Conservation (phyloP, 2,329 filamentous ascomycete species). For the Alternaria rosae region DNA sequence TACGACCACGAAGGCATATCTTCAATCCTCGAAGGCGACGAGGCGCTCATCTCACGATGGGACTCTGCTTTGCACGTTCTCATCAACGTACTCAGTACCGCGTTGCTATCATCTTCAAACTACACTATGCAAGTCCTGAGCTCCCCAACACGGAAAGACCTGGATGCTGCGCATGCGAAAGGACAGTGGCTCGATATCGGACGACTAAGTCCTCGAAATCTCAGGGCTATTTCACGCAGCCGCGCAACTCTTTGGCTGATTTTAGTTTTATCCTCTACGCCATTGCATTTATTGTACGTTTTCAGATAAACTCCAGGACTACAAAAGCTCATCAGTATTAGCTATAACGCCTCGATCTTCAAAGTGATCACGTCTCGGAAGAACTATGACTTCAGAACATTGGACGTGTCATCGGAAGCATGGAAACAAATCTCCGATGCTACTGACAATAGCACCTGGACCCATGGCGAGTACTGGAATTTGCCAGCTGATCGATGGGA, state of each 20-base stretch:
- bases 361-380: conserved; percentile 20
- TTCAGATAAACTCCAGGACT: too few species aligned
- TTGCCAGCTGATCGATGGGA: too few species aligned
- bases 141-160: conserved; percentile 30
- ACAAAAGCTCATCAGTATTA: not conserved
- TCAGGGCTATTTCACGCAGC: conserved; percentile 19
- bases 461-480: too few species aligned
- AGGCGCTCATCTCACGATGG: conserved; percentile 4
- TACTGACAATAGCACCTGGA: not conserved
- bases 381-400: too few species aligned
- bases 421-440: not conserved
- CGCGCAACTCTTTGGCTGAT: conserved; percentile 14
- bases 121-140: conserved; percentile 38
- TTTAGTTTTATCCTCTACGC: conserved; percentile 40
- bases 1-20: conserved; percentile 3
- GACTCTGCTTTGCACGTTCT: conserved; percentile 52
- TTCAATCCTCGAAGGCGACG: not conserved
- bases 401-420: not conserved
- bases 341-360: conserved; percentile 31
- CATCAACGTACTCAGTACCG: conserved; percentile 56
- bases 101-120: conserved; percentile 29
- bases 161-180: conserved; percentile 30
- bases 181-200: conserved; percentile 53
- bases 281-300: conserved; percentile 48
- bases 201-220: conserved; percentile 52